phyloP scores from a whole-genome alignment of 164 flowering plant genomes.

The Nymphaea colorata region DNA sequence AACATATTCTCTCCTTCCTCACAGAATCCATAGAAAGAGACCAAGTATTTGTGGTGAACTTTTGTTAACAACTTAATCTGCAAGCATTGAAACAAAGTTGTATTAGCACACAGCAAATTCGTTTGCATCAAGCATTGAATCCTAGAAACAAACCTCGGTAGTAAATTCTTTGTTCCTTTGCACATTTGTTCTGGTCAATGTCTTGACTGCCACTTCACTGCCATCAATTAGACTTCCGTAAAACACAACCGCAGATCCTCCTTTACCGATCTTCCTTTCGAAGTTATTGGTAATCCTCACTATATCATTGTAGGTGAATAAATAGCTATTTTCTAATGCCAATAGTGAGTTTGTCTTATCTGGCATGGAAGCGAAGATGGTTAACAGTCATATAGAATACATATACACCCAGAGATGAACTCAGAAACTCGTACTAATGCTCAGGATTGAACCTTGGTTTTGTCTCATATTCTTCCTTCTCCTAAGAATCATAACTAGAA shows the following conservation, averaged over 20 bases:
- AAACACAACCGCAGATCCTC: slow-evolving; percentile 41
- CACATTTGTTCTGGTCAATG: slow-evolving; percentile 23
- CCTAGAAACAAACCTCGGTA: slow-evolving; percentile 27
- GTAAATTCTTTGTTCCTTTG: slow-evolving; percentile 28
- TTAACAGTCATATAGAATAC: too few relatives aligned
- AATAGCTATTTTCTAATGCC: too few relatives aligned
- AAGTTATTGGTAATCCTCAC: slow-evolving; percentile 28
- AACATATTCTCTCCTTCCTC: slow-evolving; percentile 23
- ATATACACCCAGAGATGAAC: too few relatives aligned
- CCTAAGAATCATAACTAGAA: too few relatives aligned
- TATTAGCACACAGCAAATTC: neutral
- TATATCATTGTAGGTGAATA: slow-evolving; percentile 17
- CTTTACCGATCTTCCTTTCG: slow-evolving; percentile 23
- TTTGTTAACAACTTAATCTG: slow-evolving; percentile 32
- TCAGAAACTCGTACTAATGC: too few relatives aligned
- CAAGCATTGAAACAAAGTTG: neutral
- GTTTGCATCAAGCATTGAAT: neutral
- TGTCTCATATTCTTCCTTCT: too few relatives aligned
- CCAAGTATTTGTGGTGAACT: slow-evolving; percentile 40
- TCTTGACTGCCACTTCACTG: slow-evolving; percentile 35
- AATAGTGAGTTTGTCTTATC: too few relatives aligned
- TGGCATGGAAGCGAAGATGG: too few relatives aligned
- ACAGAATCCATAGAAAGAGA: slow-evolving; percentile 35
- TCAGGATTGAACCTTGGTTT: too few relatives aligned
- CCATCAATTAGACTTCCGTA: slow-evolving; percentile 19